Base-by-base conservation (phyloP, 805 yeast species). In the Hanseniaspora osmophila region DNA sequence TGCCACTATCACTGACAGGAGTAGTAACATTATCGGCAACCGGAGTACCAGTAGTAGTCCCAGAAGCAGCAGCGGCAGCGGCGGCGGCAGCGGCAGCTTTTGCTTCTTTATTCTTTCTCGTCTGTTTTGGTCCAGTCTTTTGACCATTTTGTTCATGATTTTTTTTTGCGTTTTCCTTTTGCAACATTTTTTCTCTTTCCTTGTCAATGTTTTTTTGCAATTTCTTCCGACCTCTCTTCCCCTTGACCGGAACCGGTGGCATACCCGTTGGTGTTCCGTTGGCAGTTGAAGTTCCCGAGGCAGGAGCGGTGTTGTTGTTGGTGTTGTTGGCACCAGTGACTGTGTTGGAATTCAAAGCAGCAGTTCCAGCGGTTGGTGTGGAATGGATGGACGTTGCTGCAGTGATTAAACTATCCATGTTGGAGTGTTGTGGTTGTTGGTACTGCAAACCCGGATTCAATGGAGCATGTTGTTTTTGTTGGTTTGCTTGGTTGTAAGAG, bases 401-500 rank as follows among this genome's bases (percentile, higher is more conserved):
- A 45, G 55, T 54, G 5, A 59, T 59, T 39, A 57, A 47, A 1
- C 61, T 57, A 43, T 58, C 52, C 42, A 58, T 59, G 32, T 40
- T 35, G 35, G 49, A 2, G 18, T 40, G 12, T 41, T 40, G 6
- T 33, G 45, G 44, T 10, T 30, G 38, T 10, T 30, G 37, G 15
- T 35, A 37, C 29, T 32, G 45, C 12, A 33, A 43, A 33, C 39
- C 56, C 18, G 41, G 48, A 38, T 45, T 48, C 15, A 44, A 45
- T 4, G 44, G 50, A 6, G 45, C 52, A 6, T 44, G 50, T 32
- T 47, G 50, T 27, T 49, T 22, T 22, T 22, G 27, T 22, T 22
- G 57, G 10, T 47, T 48, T 11, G 49, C 57, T 19, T 50, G 59
- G 22, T 33, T 29, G 45, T 15, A 6, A 13, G 22, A n/a, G 40